Evolutionary conservation across 768 basidiomycete genomes (phyloP).

Genomic region (Lentinula aciculospora): DNA sequence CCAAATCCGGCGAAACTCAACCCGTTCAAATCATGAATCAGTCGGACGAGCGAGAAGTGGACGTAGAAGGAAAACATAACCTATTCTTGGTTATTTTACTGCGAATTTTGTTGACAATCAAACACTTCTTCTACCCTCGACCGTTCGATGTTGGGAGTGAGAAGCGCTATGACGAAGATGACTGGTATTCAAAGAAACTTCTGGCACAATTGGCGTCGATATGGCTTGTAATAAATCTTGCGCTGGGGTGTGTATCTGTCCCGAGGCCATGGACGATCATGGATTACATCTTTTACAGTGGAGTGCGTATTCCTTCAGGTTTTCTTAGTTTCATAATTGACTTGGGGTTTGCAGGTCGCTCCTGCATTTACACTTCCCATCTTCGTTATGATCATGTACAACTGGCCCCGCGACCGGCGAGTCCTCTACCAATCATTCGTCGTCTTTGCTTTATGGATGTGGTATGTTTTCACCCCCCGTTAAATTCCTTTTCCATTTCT

Average conservation of each 20-base stretch:
- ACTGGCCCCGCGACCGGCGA: slow-evolving; percentile 42
- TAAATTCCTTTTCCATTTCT: neutral
- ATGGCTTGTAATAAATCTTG: slow-evolving; percentile 21
- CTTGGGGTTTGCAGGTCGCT: slow-evolving; percentile 25
- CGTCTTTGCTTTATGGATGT: slow-evolving; percentile 41
- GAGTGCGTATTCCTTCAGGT: slow-evolving; percentile 13
- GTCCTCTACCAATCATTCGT: slow-evolving; percentile 44
- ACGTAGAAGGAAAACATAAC: neutral
- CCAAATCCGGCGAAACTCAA: slow-evolving; percentile 7
- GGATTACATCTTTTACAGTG: slow-evolving; percentile 38
- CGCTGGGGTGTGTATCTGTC: slow-evolving; percentile 16
- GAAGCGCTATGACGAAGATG: slow-evolving; percentile 13
- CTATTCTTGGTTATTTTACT: neutral
- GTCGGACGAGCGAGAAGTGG: slow-evolving; percentile 2
- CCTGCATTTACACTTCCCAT: slow-evolving; percentile 45
- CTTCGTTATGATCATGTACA: slow-evolving; percentile 40
- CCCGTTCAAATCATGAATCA: slow-evolving; percentile 8
- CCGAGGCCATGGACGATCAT: slow-evolving; percentile 16
- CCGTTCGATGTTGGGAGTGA: slow-evolving; percentile 12
- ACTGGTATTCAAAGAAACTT: slow-evolving; percentile 13
- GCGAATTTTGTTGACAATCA: slow-evolving; percentile 11
- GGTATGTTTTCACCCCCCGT: slow-evolving; percentile 28
- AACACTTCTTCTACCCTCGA: slow-evolving; percentile 13
- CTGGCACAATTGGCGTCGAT: slow-evolving; percentile 15
- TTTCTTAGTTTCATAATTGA: slow-evolving; percentile 15